Conservation (phyloP, 331 rosid species). For the Malus hybrid region DNA sequence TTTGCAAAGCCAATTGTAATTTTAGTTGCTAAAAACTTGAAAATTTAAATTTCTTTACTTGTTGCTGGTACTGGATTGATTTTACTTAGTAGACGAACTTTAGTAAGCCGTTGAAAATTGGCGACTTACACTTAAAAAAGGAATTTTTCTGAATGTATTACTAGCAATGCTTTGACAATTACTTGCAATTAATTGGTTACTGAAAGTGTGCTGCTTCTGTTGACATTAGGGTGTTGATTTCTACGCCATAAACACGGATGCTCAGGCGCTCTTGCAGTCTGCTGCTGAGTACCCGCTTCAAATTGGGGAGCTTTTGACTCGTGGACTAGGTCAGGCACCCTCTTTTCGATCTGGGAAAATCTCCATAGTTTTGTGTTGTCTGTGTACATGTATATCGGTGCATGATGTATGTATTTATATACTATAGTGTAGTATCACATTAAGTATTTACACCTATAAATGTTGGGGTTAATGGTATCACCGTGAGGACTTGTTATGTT, state of each 20-base stretch:
- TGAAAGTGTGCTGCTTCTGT: constrained; percentile 30
- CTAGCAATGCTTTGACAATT: not conserved
- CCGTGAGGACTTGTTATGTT: not conserved
- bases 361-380: not conserved
- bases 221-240: constrained; percentile 71
- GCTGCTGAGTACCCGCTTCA: constrained; percentile 79
- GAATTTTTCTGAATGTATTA: not conserved
- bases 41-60: not conserved
- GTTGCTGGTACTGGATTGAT: not conserved
- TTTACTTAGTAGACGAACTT: not conserved
- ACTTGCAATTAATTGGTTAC: constrained; percentile 9
- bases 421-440: not conserved
- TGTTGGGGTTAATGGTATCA: not conserved
- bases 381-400: not conserved
- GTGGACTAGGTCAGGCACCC: constrained; percentile 74
- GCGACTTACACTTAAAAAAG: not conserved
- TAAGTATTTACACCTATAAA: not conserved
- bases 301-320: constrained; percentile 92
- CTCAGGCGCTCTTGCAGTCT: constrained; percentile 81
- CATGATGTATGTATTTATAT: not conserved
- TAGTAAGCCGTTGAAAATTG: not conserved
- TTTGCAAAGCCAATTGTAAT: not conserved
- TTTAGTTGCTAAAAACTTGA: not conserved
- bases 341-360: not conserved
- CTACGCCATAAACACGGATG: constrained; percentile 90